phyloP scores from a whole-genome alignment of 2,329 filamentous ascomycete species.

The Ceratocystis variospora region DNA sequence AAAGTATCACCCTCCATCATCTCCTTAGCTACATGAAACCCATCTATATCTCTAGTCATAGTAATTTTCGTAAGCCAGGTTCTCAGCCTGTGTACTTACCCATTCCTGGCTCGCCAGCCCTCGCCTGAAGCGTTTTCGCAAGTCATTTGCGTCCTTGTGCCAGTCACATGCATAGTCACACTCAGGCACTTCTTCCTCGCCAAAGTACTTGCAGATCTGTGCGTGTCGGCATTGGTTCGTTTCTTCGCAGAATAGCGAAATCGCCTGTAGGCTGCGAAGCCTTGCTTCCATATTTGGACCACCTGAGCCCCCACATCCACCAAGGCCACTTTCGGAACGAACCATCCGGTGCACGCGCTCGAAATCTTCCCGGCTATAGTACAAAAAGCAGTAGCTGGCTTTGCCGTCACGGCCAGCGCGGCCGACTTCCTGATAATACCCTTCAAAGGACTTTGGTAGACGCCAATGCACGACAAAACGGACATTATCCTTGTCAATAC shows the following conservation, averaged over 20 bases:
- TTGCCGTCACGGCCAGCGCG: slow-evolving; percentile 83
- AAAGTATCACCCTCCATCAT: neutral
- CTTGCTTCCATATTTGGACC: slow-evolving; percentile 31
- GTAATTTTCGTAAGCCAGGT: slow-evolving; percentile 42
- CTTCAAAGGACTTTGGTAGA: slow-evolving; percentile 84
- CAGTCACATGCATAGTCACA: slow-evolving; percentile 69
- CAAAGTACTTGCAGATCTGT: slow-evolving; percentile 64
- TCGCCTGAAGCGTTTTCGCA: slow-evolving; percentile 43
- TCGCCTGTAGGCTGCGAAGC: slow-evolving; percentile 48
- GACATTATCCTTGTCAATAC: slow-evolving; percentile 89
- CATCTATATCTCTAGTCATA: slow-evolving; percentile 28
- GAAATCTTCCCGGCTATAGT: slow-evolving; percentile 78
- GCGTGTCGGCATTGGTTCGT: slow-evolving; percentile 60
- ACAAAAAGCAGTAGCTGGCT: slow-evolving; percentile 73
- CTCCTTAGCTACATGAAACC: neutral
- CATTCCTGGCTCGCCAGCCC: slow-evolving; percentile 48
- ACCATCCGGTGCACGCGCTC: slow-evolving; percentile 54
- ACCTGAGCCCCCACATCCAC: neutral
- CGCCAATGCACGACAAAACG: slow-evolving; percentile 94
- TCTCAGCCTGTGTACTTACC: slow-evolving; percentile 48
- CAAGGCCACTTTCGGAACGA: slow-evolving; percentile 21
- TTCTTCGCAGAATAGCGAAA: slow-evolving; percentile 72
- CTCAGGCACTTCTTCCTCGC: slow-evolving; percentile 42
- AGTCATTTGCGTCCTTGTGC: slow-evolving; percentile 51
- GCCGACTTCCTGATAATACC: slow-evolving; percentile 91